Conservation (phyloP, 164 flowering plant species). For the Kalanchoe fedtschenkoi region DNA sequence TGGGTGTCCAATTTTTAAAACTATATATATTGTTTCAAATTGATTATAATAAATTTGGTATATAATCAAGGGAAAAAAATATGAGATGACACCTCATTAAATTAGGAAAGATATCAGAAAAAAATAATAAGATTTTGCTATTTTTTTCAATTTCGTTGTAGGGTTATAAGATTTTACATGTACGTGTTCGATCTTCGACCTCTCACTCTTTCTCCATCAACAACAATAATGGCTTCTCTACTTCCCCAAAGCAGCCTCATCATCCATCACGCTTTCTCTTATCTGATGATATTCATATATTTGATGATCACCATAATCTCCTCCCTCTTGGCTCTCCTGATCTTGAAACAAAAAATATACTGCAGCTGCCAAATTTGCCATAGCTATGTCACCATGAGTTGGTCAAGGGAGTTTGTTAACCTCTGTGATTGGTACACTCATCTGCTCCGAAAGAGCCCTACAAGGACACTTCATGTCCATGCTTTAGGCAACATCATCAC, state of each 20-base stretch:
- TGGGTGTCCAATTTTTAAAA: too few relatives aligned
- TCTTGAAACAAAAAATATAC: conserved; percentile 10
- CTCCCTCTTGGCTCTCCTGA: background rate
- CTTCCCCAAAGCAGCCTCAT: background rate
- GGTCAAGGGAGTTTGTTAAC: conserved; percentile 30
- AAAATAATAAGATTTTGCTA: too few relatives aligned
- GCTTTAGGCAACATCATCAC: conserved; percentile 41
- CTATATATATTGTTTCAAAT: too few relatives aligned
- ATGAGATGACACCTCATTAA: too few relatives aligned
- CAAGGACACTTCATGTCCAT: conserved; percentile 35
- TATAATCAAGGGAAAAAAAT: too few relatives aligned
- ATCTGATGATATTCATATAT: background rate
- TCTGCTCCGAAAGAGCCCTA: conserved; percentile 32
- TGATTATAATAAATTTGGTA: too few relatives aligned
- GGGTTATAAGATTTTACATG: too few relatives aligned
- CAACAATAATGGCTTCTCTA: background rate
- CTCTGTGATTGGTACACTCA: conserved; percentile 47
- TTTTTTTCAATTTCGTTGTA: too few relatives aligned
- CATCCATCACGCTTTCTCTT: background rate
- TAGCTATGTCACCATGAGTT: conserved; percentile 19
- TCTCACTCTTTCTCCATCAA: background rate
- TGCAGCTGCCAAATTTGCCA: conserved; percentile 38
- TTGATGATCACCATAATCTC: background rate
- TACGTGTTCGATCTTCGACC: too few relatives aligned
- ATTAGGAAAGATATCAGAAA: too few relatives aligned